Evolutionary conservation across 352 stramenopile species (phyloP).

Genomic region (Phytophthora kernoviae): DNA sequence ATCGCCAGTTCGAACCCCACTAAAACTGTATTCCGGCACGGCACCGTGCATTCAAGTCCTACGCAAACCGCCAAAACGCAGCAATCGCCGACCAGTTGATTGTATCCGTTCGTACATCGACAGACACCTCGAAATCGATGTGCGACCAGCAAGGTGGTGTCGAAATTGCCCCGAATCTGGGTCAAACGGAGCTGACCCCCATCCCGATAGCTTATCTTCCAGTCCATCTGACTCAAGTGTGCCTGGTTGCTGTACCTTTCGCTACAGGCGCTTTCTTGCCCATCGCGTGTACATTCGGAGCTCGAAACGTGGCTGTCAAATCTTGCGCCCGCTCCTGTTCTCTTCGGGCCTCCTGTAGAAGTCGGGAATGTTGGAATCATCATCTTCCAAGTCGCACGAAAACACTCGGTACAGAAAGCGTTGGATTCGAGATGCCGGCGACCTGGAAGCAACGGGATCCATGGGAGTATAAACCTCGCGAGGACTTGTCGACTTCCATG

Average conservation of each 20-base stretch:
- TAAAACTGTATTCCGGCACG: no score
- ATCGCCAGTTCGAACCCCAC: neutral
- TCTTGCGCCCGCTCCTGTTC: constrained; percentile 17
- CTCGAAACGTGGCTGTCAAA: constrained; percentile 19
- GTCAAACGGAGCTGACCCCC: constrained; percentile 17
- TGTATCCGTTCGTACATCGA: neutral
- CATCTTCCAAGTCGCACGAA: constrained; percentile 12
- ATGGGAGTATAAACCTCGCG: constrained; percentile 3
- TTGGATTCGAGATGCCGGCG: constrained; percentile 18
- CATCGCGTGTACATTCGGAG: constrained; percentile 30
- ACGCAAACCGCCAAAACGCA: no score
- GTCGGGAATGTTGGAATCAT: constrained; percentile 11
- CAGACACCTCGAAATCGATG: neutral
- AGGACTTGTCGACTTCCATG: constrained; percentile 19
- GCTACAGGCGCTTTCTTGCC: constrained; percentile 12
- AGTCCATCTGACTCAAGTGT: constrained; percentile 32
- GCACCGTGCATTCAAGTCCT: constrained; percentile 1
- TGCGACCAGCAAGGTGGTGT: constrained; percentile 13
- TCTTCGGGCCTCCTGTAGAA: neutral
- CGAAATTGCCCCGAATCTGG: neutral
- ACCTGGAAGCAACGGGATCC: constrained; percentile 12
- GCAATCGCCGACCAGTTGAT: neutral
- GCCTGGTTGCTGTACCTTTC: constrained; percentile 20
- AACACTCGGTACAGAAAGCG: constrained; percentile 6
- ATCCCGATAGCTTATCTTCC: constrained; percentile 20